Base-by-base conservation (phyloP, 805 yeast genomes). In the Sugiyamaella qingdaonensis region DNA sequence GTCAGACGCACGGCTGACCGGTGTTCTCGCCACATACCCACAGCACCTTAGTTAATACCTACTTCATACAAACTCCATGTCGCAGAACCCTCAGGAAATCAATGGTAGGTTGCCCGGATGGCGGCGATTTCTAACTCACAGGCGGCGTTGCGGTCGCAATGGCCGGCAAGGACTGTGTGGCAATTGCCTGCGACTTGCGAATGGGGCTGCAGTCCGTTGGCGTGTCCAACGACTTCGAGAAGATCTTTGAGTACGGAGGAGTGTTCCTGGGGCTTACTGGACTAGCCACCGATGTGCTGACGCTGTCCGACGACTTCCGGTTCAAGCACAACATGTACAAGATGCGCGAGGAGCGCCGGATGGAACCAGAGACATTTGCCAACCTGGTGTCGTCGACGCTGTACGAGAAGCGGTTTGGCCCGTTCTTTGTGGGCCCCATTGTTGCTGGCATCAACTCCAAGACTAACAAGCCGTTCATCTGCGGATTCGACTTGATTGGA, bases 71-170 rank as follows among this genome's bases (percentile, higher is more conserved):
- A 48, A 27, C 34, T 44, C 31, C 47, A 69, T 69, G 73, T 68
- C 72, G 11, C 35, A 32, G 49, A 66, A 69, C 52, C 73, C 73
- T 34, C 64, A 64, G 50, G 71, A 67, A 51, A 66, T 69, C 60
- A 69, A 69, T 53, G 73, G 62, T 59, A 50, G 27, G 62, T 11
- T 21, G 39, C 11, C 2, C 27, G n/a, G 33, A 14, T 4, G n/a
- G 11, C 11, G 35, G 14, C 37, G 29, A 45, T 39, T 45, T 24
- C 39, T 39, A 24, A 29, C 35, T 4, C 19, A 45, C 52, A 69
- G 89, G 97, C 73, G 99, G 99, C 73, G 80, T 96, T 58, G 96
- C 96, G 49, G 95, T 95, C 33, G 99, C 99, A 59, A 94, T 94
- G 99, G 85, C 85, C 24, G 99, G 99, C 64, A 91, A 95, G 68